Evolutionary conservation across 805 yeast species (phyloP).

Genomic region (Saccharomyces mikatae): DNA sequence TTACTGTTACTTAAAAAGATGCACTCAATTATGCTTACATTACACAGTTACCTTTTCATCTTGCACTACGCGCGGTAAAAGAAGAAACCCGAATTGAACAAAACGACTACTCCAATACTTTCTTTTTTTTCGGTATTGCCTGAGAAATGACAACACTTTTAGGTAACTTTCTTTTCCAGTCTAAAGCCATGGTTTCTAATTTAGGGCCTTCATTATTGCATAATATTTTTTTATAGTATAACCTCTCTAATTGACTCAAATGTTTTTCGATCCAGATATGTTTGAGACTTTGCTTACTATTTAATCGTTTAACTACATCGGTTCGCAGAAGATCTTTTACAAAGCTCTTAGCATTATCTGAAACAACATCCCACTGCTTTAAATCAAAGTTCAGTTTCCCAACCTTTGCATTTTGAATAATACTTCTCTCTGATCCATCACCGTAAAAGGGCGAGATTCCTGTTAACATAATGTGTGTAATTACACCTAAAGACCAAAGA

Average conservation of each 20-base stretch:
- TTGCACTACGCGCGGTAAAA: neutral
- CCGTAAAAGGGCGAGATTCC: conserved; percentile 60
- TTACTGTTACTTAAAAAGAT: neutral
- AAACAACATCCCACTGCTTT: conserved; percentile 38
- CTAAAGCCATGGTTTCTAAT: neutral
- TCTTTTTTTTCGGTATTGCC: conserved; percentile 2
- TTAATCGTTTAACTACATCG: conserved; percentile 33
- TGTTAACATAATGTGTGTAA: conserved; percentile 49
- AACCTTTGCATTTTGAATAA: conserved; percentile 35
- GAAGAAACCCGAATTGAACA: neutral
- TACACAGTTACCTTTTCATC: neutral
- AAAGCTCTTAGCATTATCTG: conserved; percentile 38
- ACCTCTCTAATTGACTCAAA: conserved; percentile 26
- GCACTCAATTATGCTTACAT: neutral
- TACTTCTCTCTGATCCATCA: conserved; percentile 35
- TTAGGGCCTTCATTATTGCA: conserved; percentile 1
- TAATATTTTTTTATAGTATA: conserved; percentile 31
- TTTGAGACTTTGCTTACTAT: conserved; percentile 34
- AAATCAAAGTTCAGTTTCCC: conserved; percentile 36
- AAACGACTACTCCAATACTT: neutral
- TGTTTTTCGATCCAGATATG: conserved; percentile 44
- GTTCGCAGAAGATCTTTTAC: conserved; percentile 35
- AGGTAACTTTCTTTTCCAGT: conserved; percentile 24
- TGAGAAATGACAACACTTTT: conserved; percentile 14
- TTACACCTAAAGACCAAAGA: conserved; percentile 62